Evolutionary conservation across 1,284 basidiomycete genomes (phyloP).

Genomic region (Coniferiporia sulphurascens): DNA sequence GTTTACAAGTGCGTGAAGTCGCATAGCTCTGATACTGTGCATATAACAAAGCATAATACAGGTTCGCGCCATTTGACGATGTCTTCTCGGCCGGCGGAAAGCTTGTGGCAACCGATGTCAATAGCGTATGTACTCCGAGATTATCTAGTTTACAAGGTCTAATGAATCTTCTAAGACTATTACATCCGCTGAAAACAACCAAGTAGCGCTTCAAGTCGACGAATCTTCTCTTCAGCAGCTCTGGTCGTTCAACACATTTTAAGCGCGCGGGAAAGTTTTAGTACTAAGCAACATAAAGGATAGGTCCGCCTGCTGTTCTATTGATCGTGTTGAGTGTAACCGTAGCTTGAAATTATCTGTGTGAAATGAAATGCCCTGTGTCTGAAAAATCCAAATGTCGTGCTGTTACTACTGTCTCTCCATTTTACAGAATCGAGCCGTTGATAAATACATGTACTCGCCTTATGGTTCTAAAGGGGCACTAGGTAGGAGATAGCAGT

Average conservation of each 20-base stretch:
- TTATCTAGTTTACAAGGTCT: not conserved
- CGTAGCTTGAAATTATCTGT: no score
- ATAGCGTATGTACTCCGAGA: constrained; percentile 2
- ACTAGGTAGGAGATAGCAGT: no score
- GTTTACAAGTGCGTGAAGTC: constrained; percentile 6
- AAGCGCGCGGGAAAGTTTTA: no score
- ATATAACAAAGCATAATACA: not conserved
- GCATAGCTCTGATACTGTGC: not conserved
- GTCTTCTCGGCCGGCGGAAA: constrained; percentile 3
- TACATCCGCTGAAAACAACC: not conserved
- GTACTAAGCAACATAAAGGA: no score
- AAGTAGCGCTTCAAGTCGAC: not conserved
- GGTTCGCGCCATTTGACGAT: constrained; percentile 9
- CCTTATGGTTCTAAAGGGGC: no score
- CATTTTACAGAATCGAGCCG: no score
- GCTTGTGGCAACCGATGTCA: constrained; percentile 14
- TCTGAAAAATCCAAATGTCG: no score
- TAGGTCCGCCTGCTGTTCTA: no score
- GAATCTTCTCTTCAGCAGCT: not conserved
- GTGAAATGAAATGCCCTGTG: no score
- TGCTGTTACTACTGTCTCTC: no score
- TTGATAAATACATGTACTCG: no score
- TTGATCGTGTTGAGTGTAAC: no score
- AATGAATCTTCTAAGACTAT: not conserved
- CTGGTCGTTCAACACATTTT: not conserved